phyloP scores from a whole-genome alignment of 768 basidiomycete species.

The Hygrophoropsis aurantiaca region DNA sequence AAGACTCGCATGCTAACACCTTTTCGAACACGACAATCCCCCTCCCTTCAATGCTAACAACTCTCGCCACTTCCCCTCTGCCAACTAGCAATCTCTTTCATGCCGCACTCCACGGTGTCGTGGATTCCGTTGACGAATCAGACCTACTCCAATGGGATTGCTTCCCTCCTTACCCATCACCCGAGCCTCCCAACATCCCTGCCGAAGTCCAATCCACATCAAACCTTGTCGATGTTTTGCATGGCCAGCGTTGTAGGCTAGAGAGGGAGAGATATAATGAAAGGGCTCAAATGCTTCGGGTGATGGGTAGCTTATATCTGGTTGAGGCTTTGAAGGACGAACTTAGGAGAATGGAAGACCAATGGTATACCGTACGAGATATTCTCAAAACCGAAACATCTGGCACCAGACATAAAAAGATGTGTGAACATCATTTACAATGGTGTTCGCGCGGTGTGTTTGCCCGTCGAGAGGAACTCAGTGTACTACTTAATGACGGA shows the following conservation, averaged over 20 bases:
- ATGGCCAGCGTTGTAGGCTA: neutral
- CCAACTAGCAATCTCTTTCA: conserved; percentile 4
- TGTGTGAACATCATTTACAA: no score
- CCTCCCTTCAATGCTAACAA: neutral
- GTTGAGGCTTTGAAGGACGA: no score
- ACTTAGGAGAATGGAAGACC: no score
- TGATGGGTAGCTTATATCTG: no score
- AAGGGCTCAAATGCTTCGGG: no score
- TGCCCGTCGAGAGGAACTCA: no score
- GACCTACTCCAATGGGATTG: neutral
- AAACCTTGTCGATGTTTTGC: conserved; percentile 4
- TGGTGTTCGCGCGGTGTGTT: no score
- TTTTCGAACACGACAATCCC: neutral
- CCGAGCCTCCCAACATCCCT: neutral
- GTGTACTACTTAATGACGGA: no score
- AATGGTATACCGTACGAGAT: no score
- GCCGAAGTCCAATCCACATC: neutral
- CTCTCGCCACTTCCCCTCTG: neutral
- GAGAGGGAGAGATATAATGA: neutral
- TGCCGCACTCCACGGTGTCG: neutral
- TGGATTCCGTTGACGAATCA: conserved; percentile 3
- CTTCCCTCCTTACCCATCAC: conserved; percentile 4
- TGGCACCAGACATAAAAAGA: no score
- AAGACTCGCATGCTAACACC: no score
- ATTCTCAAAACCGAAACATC: no score